Evolutionary conservation across 768 basidiomycete species (phyloP), one percentile per base, ranked within the genome.

Genomic region (Macrolepiota fuliginosa): DNA sequence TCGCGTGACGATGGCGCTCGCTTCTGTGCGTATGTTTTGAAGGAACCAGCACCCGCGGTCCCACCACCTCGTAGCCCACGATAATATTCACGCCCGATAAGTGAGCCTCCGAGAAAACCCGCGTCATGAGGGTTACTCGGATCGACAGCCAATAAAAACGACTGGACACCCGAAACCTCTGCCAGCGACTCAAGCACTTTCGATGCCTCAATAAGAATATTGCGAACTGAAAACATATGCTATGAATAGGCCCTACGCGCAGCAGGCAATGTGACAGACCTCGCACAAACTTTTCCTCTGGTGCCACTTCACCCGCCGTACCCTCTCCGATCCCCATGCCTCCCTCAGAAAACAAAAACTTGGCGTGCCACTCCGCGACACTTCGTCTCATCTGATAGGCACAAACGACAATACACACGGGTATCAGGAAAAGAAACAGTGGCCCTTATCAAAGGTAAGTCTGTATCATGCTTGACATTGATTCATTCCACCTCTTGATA

Each of bases 21-120:
- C 58, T 76, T 77, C 12, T 73, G 61, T 61, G 79, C 83, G 59
- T 80, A 74, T 3, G 72, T 64, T 65, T 81, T 85, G 75, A 89
- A 88, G 3, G 80, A 73, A 61, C 77, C 79, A 37, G 83, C 85
- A 3, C 88, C 88, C 11, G 75, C 67, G 11, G 81, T 79, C 9
- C 87, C 88, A 3, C 88, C 86, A 13, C 80, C 77, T 57, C 87
- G 73, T 59, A 87, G 69, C 12, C 81, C 79, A 19, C 85, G 76
- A 87, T 87, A 90, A 64, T 86, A 90, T 61, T 88, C 86, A 42
- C 86, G 78, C 5, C 87, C 88, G 7, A 75, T 65, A 3, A 82
- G 47, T 1, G 86, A 83, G 3, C 88, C 88, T 7, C 88, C 88
- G 5, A 90, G 74, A 70, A 89, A 89, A 0, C 86, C 84, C 29